These are phyloP conservation scores for Tolypocladium sp. DNA, from an alignment of 2,329 filamentous ascomycete species.

Conservation along the genomic window DNA sequence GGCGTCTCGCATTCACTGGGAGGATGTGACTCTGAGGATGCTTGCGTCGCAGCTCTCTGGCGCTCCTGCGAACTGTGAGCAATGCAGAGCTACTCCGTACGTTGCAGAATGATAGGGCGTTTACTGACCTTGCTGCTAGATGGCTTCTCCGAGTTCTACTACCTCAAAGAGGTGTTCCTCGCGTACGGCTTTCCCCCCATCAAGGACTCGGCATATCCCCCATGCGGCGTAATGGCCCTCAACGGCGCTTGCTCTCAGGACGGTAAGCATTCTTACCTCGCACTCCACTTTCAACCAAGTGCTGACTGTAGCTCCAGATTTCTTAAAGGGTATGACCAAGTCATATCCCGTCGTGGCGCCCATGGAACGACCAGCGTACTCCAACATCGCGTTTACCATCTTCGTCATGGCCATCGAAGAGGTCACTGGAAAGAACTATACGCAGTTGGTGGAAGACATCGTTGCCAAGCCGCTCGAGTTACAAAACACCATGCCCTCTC, in stretches of 20 bases:
- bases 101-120: too few relatives aligned
- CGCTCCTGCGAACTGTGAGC: conserved; percentile 25
- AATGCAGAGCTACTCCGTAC: too few relatives aligned
- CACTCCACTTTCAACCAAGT: neutral
- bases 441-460: conserved; percentile 12
- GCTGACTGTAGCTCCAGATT: conserved; percentile 12
- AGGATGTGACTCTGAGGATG: conserved; percentile 25
- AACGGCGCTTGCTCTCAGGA: conserved; percentile 22
- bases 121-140: conserved; percentile 6
- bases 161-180: conserved; percentile 22
- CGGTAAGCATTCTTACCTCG: conserved; percentile 11
- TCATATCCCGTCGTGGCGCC: conserved; percentile 19
- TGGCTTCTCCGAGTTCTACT: conserved; percentile 27
- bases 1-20: conserved; percentile 21
- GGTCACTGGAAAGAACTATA: conserved; percentile 17
- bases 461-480: conserved; percentile 10
- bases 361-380: conserved; percentile 27
- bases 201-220: conserved; percentile 21
- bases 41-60: conserved; percentile 27
- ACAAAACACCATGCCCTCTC: conserved; percentile 13
- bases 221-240: conserved; percentile 24
- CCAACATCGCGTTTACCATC: conserved; percentile 28
- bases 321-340: conserved; percentile 19
- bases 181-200: conserved; percentile 26
- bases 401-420: conserved; percentile 23